Conservation (phyloP, 179 eudicot genomes). For the Beta corolliflora region DNA sequence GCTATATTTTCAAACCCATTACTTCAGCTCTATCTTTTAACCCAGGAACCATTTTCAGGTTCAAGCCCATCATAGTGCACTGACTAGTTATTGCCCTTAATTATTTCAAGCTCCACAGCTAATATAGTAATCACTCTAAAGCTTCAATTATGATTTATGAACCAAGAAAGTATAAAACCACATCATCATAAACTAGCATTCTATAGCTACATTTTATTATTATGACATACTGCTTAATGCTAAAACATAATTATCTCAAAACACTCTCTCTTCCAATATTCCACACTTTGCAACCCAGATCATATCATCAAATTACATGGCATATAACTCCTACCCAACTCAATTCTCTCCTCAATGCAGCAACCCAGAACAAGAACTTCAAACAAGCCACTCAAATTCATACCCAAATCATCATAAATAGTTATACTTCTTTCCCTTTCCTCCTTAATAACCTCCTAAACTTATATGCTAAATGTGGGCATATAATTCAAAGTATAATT, state of each 20-base stretch:
- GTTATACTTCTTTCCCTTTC: conserved; percentile 32
- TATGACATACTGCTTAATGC: conserved; percentile 18
- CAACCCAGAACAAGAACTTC: conserved; percentile 34
- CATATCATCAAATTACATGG: conserved; percentile 23
- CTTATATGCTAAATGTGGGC: conserved; percentile 46
- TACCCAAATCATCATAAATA: conserved; percentile 39
- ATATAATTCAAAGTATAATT: conserved; percentile 23
- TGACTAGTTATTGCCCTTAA: too few relatives aligned
- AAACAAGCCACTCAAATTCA: conserved; percentile 49
- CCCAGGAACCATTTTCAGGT: too few relatives aligned
- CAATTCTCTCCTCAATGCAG: conserved; percentile 37
- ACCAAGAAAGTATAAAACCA: background rate
- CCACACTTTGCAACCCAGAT: conserved; percentile 19
- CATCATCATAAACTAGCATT: background rate
- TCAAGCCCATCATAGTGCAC: too few relatives aligned
- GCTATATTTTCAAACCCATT: too few relatives aligned
- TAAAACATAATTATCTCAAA: background rate
- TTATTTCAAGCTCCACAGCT: too few relatives aligned
- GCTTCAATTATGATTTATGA: background rate
- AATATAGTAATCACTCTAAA: too few relatives aligned
- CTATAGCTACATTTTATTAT: background rate
- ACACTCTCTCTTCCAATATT: background rate
- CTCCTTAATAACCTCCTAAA: conserved; percentile 47
- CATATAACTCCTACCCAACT: conserved; percentile 39
- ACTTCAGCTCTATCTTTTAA: too few relatives aligned